A percentile compares a stretch with the other conserved stretches of the same genome.
phyloP scores from a whole-genome alignment of 805 yeast species.

The Candida arabinofermentans region DNA sequence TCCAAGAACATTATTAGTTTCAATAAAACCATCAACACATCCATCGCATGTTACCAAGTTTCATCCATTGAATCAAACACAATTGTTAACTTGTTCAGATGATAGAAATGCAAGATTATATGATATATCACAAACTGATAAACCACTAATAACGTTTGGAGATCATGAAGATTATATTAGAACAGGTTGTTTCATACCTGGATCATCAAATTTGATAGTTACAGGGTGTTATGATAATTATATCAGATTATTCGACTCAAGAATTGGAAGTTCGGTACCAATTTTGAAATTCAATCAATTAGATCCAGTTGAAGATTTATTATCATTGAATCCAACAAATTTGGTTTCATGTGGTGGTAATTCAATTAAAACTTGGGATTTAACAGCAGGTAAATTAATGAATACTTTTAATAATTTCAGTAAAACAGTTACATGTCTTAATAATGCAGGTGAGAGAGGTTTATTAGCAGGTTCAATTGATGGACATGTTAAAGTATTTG shows the following conservation, averaged over 20 bases:
- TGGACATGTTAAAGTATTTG: conserved; percentile 96
- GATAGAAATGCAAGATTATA: conserved; percentile 83
- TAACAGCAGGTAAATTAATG: conserved; percentile 68
- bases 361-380: conserved; percentile 85
- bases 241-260: conserved; percentile 79
- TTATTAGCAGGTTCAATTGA: conserved; percentile 91
- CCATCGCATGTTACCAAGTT: conserved; percentile 94
- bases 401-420: conserved; percentile 82
- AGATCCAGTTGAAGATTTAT: conserved; percentile 81
- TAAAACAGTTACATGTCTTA: conserved; percentile 85
- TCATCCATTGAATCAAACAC: conserved; percentile 72
- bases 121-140: conserved; percentile 74
- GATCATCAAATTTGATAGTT: conserved; percentile 69
- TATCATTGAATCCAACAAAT: conserved; percentile 71
- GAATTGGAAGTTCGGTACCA: conserved; percentile 49
- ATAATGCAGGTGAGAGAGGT: conserved; percentile 70
- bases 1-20: conserved; percentile 74
- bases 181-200: conserved; percentile 66
- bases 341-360: conserved; percentile 79
- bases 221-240: conserved; percentile 94
- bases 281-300: conserved; percentile 66
- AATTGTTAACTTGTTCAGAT: conserved; percentile 83
- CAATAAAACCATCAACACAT: conserved; percentile 77
- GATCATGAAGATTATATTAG: conserved; percentile 88
- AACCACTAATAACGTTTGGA: conserved; percentile 66